Percentiles rank a stretch among this genome's conserved stretches.
Evolutionary conservation across 1,284 basidiomycete species (phyloP).

Genomic region (Cutaneotrichosporon arboriforme): DNA sequence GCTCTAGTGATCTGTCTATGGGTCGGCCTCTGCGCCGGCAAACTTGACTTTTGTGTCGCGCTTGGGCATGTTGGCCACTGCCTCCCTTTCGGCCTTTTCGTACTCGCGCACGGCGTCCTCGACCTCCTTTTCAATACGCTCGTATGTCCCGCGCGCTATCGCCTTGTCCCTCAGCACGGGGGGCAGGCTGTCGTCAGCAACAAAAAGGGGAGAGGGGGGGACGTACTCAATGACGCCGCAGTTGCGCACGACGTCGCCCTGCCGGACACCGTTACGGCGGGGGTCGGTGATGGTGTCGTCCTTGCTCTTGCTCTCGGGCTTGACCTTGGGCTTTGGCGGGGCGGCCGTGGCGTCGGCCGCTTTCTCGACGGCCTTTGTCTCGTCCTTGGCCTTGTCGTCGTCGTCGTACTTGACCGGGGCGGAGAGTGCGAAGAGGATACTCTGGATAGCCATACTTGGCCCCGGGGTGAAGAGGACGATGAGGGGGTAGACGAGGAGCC

Average conservation of each 20-base stretch:
- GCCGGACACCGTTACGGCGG: conserved; percentile 29
- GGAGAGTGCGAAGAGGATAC: conserved; percentile 40
- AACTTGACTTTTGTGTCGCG: conserved; percentile 8
- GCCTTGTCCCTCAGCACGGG: conserved; percentile 30
- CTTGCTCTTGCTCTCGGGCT: conserved; percentile 8
- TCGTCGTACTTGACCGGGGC: conserved; percentile 37
- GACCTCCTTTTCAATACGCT: conserved; percentile 36
- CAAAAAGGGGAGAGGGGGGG: not conserved
- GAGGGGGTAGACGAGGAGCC: conserved; percentile 37
- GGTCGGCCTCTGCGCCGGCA: not conserved
- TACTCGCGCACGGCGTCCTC: conserved; percentile 31
- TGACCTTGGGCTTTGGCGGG: conserved; percentile 2
- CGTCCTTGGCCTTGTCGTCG: conserved; percentile 5
- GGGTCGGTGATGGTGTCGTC: conserved; percentile 15
- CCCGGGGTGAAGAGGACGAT: conserved; percentile 42
- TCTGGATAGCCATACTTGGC: conserved; percentile 32
- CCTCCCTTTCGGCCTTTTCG: conserved; percentile 12
- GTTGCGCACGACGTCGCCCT: conserved; percentile 42
- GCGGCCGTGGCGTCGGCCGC: not conserved
- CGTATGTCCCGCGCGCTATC: conserved; percentile 34
- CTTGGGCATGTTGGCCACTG: not conserved
- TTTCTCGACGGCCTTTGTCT: not conserved
- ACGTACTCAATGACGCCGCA: conserved; percentile 45
- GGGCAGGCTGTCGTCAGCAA: conserved; percentile 27
- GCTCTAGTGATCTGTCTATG: too few relatives aligned